A percentile compares a stretch with the other conserved stretches of the same genome.
These are phyloP conservation scores for Lasiosphaeriaceae sp. DNA, from an alignment of 495 filamentous ascomycete genomes.

Conservation along the genomic window DNA sequence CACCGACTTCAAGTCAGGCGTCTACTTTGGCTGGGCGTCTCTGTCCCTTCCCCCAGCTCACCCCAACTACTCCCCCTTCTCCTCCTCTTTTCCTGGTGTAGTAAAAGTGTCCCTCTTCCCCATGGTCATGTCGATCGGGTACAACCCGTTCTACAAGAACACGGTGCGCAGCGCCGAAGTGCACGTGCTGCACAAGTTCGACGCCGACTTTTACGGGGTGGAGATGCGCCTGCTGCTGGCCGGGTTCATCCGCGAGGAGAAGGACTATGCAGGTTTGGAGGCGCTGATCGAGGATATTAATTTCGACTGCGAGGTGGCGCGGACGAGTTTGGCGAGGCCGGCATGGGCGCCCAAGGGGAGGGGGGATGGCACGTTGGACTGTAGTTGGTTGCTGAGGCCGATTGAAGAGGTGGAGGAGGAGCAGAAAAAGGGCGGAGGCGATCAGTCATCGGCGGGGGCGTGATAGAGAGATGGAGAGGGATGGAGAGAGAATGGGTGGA, in stretches of 20 bases:
- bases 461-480: too few species aligned
- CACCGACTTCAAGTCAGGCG: slow-evolving; percentile 64
- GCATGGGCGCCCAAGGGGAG: slow-evolving; percentile 55
- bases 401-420: slow-evolving; percentile 1
- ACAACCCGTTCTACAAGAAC: slow-evolving; percentile 94
- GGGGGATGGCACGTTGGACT: slow-evolving; percentile 32
- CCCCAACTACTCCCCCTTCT: slow-evolving; percentile 28
- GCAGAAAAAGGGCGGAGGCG: too few species aligned
- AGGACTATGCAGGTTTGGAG: slow-evolving; percentile 80
- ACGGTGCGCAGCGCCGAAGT: slow-evolving; percentile 80
- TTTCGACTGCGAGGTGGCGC: slow-evolving; percentile 80
- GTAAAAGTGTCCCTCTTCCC: slow-evolving; percentile 53
- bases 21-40: slow-evolving; percentile 89
- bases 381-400: slow-evolving; percentile 36
- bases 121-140: slow-evolving; percentile 94
- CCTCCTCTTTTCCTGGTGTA: too few species aligned
- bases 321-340: slow-evolving; percentile 63
- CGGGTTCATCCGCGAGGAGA: slow-evolving; percentile 85
- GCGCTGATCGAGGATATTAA: slow-evolving; percentile 82
- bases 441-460: too few species aligned
- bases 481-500: too few species aligned
- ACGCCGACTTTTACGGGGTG: slow-evolving; percentile 76
- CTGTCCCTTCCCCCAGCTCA: slow-evolving; percentile 48
- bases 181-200: slow-evolving; percentile 76
- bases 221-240: slow-evolving; percentile 73